Evolutionary conservation across 176 grass and related monocot genomes (phyloP), one percentile per base, ranked within the genome.

Genomic region (Otatea glauca): DNA sequence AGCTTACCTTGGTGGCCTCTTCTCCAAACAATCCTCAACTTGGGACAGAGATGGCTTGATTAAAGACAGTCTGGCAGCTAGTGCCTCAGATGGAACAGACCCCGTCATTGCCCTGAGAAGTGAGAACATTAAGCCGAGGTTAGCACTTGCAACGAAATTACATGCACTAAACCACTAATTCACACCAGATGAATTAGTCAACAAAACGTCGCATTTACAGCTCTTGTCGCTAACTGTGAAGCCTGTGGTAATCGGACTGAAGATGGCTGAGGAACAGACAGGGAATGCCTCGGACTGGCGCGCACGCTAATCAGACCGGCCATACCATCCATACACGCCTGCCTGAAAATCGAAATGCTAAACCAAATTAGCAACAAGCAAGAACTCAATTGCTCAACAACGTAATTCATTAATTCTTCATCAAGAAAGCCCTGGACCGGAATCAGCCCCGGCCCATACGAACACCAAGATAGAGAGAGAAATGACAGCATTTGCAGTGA

Each of bases 1-100:
- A 73, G 6, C 41, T 66, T 72, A 95, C 96, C 96, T 93, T 18
- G 93, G 89, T 54, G 96, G 91, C 70, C 91, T 93, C 84, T 89
- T 93, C 85, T 92, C 55, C 74, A 95, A 72, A 84, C 81, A 95
- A 35, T 93, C 89, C 18, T 90, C 67, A 71, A 98, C 86, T 78
- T 92, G 89, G 84, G 96, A 88, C 24, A 92, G 60, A 65, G 91
- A 95, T 67, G 93, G 93, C 45, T 93, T 93, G 83, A 98, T 93
- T 59, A 98, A 90, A 72, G 92, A 93, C 9, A 98, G 86, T 76
- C 93, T 83, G 62, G 93, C 92, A 55, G 91, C 91, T 65, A 98
- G 72, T 20, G 96, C 93, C 65, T 93, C 87, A 93, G 95, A 98
- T 45, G 89, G 93, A 81, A 98, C 90, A 74, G 87, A 71, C 72